Evolutionary conservation across 2,329 filamentous ascomycete genomes (phyloP).

Genomic region (Ophiostoma ips): DNA sequence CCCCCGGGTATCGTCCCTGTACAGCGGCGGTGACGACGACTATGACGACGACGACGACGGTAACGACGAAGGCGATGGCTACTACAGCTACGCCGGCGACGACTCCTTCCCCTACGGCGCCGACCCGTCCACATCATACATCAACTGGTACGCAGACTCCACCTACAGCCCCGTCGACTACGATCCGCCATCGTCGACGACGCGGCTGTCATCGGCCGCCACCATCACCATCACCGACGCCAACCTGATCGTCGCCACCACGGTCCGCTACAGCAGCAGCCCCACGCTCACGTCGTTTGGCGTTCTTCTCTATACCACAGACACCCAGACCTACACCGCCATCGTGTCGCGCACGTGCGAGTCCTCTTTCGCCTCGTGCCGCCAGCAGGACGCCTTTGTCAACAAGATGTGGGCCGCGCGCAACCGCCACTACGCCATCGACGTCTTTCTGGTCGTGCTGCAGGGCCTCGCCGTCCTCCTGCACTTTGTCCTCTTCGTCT

Average conservation of each 20-base stretch:
- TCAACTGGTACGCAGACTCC: too few species aligned
- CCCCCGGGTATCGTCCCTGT: too few species aligned
- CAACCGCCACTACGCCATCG: neutral
- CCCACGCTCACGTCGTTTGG: neutral
- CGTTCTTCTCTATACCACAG: neutral
- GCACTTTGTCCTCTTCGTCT: conserved; percentile 19
- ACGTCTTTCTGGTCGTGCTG: conserved; percentile 13
- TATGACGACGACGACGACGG: neutral
- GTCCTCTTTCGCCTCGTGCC: conserved; percentile 7
- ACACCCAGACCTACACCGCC: too few species aligned
- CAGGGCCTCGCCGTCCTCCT: conserved; percentile 31
- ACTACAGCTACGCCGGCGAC: neutral
- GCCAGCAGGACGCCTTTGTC: conserved; percentile 11
- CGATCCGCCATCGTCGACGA: too few species aligned
- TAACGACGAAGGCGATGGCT: neutral
- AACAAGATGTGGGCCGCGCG: conserved; percentile 6
- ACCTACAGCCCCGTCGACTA: too few species aligned
- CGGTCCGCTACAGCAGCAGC: neutral
- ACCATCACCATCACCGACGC: neutral
- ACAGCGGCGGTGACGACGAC: neutral
- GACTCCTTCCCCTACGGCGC: neutral
- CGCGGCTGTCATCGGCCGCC: too few species aligned
- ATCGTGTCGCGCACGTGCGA: conserved; percentile 4
- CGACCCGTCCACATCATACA: neutral
- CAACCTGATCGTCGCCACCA: neutral